Conservation (phyloP, 306 rosid genomes). For the Begonia peltatifolia region DNA sequence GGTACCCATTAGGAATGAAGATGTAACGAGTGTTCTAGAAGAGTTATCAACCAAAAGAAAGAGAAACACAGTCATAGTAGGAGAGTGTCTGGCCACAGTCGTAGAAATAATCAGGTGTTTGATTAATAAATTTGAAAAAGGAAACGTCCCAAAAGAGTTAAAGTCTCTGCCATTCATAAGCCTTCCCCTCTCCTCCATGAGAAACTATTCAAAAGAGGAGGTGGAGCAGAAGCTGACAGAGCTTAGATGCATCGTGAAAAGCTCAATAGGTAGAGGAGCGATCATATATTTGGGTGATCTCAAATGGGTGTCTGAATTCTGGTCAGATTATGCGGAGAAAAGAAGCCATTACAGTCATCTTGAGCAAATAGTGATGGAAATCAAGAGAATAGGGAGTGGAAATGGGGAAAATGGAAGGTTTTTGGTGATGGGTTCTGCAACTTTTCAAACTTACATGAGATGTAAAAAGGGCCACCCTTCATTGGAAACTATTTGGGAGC, state of each 20-base stretch:
- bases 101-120: constrained; percentile 42
- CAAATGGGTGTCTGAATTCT: constrained; percentile 60
- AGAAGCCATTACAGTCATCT: constrained; percentile 33
- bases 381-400: constrained; percentile 42
- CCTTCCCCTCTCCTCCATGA: constrained; percentile 48
- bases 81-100: constrained; percentile 33
- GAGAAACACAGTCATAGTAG: constrained; percentile 49
- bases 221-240: constrained; percentile 52
- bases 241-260: constrained; percentile 48
- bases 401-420: constrained; percentile 40
- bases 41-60: constrained; percentile 38
- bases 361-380: constrained; percentile 58
- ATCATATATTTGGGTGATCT: constrained; percentile 72
- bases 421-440: constrained; percentile 64
- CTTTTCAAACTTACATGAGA: constrained; percentile 49
- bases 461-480: constrained; percentile 58
- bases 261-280: constrained; percentile 55
- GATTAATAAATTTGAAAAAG: constrained; percentile 53
- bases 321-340: constrained; percentile 40
- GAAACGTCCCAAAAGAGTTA: constrained; percentile 34
- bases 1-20: constrained; percentile 19
- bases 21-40: constrained; percentile 41
- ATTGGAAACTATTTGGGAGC: constrained; percentile 69
- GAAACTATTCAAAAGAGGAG: constrained; percentile 44
- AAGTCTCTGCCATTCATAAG: constrained; percentile 42